These are phyloP conservation scores for Cetradonia linearis DNA, from an alignment of 495 filamentous ascomycete genomes.

Conservation along the genomic window DNA sequence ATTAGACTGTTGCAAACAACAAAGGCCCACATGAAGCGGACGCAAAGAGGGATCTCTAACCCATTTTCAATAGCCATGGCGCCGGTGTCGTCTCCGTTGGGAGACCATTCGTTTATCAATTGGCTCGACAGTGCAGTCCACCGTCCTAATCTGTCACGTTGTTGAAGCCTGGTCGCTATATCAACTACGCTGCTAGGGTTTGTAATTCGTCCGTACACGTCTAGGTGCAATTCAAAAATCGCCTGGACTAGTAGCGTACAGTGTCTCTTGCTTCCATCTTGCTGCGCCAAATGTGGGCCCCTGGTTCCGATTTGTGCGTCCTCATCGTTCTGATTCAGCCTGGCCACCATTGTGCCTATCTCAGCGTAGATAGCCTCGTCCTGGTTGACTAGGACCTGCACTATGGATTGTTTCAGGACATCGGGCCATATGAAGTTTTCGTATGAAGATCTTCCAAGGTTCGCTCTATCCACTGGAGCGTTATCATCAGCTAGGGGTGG, in stretches of 20 bases:
- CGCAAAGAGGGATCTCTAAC: conserved; percentile 30
- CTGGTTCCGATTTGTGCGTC: conserved; percentile 4
- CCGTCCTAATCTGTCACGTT: conserved; percentile 58
- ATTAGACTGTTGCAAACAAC: conserved; percentile 62
- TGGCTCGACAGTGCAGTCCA: conserved; percentile 67
- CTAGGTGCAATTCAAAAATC: conserved; percentile 81
- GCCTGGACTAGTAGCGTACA: conserved; percentile 55
- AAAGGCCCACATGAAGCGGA: conserved; percentile 77
- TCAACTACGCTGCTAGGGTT: conserved; percentile 63
- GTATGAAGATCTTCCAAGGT: conserved; percentile 38
- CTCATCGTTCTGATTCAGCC: conserved; percentile 26
- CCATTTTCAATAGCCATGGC: conserved; percentile 30
- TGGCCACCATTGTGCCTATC: conserved; percentile 37
- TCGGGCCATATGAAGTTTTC: conserved; percentile 58
- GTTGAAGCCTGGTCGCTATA: conserved; percentile 43
- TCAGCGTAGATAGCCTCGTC: conserved; percentile 59
- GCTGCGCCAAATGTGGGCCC: not conserved
- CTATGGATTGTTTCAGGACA: conserved; percentile 55
- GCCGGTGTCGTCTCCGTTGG: conserved; percentile 13
- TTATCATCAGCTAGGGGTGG: not conserved
- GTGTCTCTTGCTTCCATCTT: conserved; percentile 8
- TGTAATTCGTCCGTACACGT: conserved; percentile 68
- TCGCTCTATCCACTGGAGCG: not conserved
- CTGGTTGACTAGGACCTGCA: conserved; percentile 54
- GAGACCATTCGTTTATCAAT: conserved; percentile 36